Evolutionary conservation across 495 filamentous ascomycete species (phyloP), one percentile per base, ranked within the genome.

Genomic region (Trichoderma parareesei): DNA sequence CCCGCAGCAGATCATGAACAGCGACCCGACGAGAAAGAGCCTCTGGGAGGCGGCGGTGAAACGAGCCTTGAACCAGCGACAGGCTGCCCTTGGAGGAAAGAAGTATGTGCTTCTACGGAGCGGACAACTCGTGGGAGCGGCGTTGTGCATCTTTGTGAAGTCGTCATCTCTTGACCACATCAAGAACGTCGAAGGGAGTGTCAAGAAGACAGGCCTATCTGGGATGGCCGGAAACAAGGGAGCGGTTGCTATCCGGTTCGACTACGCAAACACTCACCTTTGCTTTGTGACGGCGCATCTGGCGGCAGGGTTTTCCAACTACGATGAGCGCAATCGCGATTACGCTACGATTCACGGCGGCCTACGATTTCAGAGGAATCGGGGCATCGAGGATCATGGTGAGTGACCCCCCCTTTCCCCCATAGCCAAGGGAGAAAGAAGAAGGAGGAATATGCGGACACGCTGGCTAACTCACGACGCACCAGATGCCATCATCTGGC

Each of bases 1-100:
- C 69, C 93, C 95, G 18, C 93, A 98, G 73, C 95, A 99, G 71
- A 98, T 99, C 70, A 98, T 99, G 92, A 95, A 94, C 63, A 97
- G 92, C 46, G 93, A 98, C 78, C 94, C 95, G 33, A 84, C 83
- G 9, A 85, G 90, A 64, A 88, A 93, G 62, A 87, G 92, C 70
- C 76, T 83, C 27, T 99, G 94, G 94, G 93, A 99, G 73, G 74
- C 76, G 66, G 87, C 91, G 6, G 91, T 97, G 10, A 85, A 87
- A 65, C 81, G 78, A 64, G 90, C 89, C 20, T 73, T 99, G 53
- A 96, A 98, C 67, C 68, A 69, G 5, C 84, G 85, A 67, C 85
- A 90, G n/a, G 79, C 78, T 60, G 77, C 77, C 63, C 77, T 76
- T 55, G 85, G 84, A 2, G 78, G 82, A 11, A 85, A 93, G 43